Conservation (phyloP, 257 asterid species). For the Gentiana macrophylla region DNA sequence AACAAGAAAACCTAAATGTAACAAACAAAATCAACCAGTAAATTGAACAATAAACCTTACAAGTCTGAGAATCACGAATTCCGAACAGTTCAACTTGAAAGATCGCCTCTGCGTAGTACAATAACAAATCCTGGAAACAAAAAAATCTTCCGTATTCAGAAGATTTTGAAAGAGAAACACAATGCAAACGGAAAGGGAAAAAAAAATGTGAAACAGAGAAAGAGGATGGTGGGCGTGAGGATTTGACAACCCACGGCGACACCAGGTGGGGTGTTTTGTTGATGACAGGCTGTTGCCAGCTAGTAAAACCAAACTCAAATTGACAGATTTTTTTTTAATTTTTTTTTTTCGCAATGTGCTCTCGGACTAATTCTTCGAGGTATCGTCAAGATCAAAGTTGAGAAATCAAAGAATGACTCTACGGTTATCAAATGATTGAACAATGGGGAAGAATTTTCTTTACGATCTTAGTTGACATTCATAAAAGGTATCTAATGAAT, state of each 20-base stretch:
- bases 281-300: conserved; percentile 94
- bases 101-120: conserved; percentile 4
- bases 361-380: neutral
- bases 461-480: no score
- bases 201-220: conserved; percentile 13
- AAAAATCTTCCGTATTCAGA: neutral
- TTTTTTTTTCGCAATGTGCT: neutral
- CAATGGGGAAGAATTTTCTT: no score
- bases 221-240: conserved; percentile 18
- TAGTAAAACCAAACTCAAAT: conserved; percentile 32
- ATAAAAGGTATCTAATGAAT: no score
- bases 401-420: no score
- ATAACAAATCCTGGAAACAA: conserved; percentile 29
- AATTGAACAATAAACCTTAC: conserved; percentile 28
- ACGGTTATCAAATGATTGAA: no score
- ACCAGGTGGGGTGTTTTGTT: conserved; percentile 46
- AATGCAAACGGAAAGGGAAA: conserved; percentile 1
- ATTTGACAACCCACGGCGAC: conserved; percentile 20
- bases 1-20: neutral
- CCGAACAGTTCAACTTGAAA: conserved; percentile 27
- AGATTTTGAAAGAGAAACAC: conserved; percentile 22
- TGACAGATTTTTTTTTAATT: neutral
- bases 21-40: conserved; percentile 1
- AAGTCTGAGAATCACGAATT: conserved; percentile 28
- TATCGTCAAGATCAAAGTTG: no score